Conservation (phyloP, 352 stramenopile genomes). For the Pythium rishiriense region DNA sequence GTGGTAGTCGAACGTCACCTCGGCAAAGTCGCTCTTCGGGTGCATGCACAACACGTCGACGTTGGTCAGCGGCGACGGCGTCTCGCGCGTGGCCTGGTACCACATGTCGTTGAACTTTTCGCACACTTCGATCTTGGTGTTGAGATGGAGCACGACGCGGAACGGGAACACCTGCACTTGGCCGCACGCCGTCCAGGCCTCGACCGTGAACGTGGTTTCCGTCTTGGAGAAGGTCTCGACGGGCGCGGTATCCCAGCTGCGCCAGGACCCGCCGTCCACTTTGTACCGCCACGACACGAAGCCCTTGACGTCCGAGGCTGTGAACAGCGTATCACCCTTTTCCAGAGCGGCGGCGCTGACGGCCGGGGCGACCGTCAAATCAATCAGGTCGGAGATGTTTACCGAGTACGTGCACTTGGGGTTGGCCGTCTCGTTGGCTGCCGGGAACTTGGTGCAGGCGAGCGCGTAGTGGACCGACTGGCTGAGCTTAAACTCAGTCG, state of each 20-base stretch:
- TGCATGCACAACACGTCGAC: slow-evolving; percentile 33
- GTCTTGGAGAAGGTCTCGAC: slow-evolving; percentile 37
- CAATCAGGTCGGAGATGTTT: slow-evolving; percentile 8
- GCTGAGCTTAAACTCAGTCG: neutral
- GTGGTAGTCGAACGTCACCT: slow-evolving; percentile 46
- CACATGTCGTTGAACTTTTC: slow-evolving; percentile 43
- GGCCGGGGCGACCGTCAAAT: neutral
- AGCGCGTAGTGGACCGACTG: slow-evolving; percentile 8
- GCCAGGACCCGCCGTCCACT: slow-evolving; percentile 10
- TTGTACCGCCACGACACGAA: slow-evolving; percentile 12
- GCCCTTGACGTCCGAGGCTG: neutral
- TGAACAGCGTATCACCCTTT: neutral
- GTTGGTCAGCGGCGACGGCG: neutral
- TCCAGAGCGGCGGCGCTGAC: neutral
- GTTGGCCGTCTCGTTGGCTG: neutral
- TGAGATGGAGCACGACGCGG: slow-evolving; percentile 34
- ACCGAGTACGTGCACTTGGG: slow-evolving; percentile 7
- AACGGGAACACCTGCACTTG: slow-evolving; percentile 30
- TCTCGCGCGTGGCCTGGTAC: slow-evolving; percentile 33
- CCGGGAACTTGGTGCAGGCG: slow-evolving; percentile 12
- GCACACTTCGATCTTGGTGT: slow-evolving; percentile 32
- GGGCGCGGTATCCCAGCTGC: slow-evolving; percentile 2
- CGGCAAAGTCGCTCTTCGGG: slow-evolving; percentile 41
- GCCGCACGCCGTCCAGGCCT: slow-evolving; percentile 44
- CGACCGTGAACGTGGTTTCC: slow-evolving; percentile 45